A percentile compares a stretch with the other conserved stretches of the same genome.
Evolutionary conservation across 2,329 filamentous ascomycete genomes (phyloP).

Genomic region (Tolypocladium paradoxum): DNA sequence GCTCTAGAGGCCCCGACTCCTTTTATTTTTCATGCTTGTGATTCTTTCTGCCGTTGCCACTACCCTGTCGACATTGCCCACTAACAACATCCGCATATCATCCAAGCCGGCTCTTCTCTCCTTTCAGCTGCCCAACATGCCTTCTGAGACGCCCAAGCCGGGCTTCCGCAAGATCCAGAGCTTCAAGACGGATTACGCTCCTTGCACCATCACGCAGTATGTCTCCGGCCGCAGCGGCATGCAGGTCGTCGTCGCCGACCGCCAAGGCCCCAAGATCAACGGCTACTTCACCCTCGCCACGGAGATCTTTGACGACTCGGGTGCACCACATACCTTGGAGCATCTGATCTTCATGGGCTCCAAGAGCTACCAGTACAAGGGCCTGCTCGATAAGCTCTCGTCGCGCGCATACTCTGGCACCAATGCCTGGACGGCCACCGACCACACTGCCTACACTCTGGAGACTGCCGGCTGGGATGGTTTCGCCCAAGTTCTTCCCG

Average conservation of each 20-base stretch:
- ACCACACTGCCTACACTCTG: slow-evolving; percentile 92
- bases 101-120: slow-evolving; percentile 5
- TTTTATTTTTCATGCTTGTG: too few relatives aligned
- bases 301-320: slow-evolving; percentile 95
- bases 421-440: slow-evolving; percentile 94
- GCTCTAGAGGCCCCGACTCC: background rate
- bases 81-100: background rate
- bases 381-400: slow-evolving; percentile 85
- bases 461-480: slow-evolving; percentile 96
- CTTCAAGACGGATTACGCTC: slow-evolving; percentile 84
- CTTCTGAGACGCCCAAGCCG: slow-evolving; percentile 34
- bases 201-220: slow-evolving; percentile 85
- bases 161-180: slow-evolving; percentile 77
- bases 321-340: slow-evolving; percentile 79
- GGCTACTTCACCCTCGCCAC: slow-evolving; percentile 94
- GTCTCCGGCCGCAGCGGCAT: slow-evolving; percentile 90
- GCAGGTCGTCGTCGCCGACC: slow-evolving; percentile 85
- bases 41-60: too few relatives aligned
- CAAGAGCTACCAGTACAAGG: slow-evolving; percentile 87
- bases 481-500: slow-evolving; percentile 85
- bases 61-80: background rate
- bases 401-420: slow-evolving; percentile 88
- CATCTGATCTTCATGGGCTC: slow-evolving; percentile 85
- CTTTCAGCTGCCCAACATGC: slow-evolving; percentile 32
- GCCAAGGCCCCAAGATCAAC: slow-evolving; percentile 86